Evolutionary conservation across 2,329 filamentous ascomycete genomes (phyloP).

Genomic region (Pseudogymnoascus sp.): DNA sequence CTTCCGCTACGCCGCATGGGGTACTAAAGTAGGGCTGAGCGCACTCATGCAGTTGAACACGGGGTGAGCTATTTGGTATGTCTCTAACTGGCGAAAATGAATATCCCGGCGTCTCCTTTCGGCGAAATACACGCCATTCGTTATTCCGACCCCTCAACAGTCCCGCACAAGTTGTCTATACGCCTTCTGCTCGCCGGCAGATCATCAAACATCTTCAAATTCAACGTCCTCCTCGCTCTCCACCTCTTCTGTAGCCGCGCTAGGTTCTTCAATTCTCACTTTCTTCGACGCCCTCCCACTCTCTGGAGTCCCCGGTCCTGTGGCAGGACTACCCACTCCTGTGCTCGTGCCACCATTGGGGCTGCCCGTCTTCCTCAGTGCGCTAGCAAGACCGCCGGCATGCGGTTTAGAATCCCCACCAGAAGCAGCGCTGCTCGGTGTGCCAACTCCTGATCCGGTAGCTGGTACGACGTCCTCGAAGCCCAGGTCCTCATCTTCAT

Average conservation of each 20-base stretch:
- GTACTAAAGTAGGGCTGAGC: neutral
- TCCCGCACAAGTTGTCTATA: neutral
- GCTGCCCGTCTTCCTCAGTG: constrained; percentile 21
- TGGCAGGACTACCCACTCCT: constrained; percentile 27
- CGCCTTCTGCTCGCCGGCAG: neutral
- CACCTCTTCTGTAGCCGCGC: constrained; percentile 31
- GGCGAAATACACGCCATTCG: neutral
- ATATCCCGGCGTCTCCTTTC: neutral
- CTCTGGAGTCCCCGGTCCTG: constrained; percentile 29
- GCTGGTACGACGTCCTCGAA: constrained; percentile 39
- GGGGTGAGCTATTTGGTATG: neutral
- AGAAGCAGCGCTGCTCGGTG: constrained; percentile 21
- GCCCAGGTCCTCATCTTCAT: constrained; percentile 35
- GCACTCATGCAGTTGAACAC: neutral
- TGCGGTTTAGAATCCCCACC: neutral
- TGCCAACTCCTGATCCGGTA: constrained; percentile 18
- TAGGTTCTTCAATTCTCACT: constrained; percentile 45
- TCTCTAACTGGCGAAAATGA: neutral
- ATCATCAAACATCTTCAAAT: constrained; percentile 46
- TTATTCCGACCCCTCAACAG: neutral
- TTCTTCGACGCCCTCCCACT: constrained; percentile 49
- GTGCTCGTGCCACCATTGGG: constrained; percentile 27
- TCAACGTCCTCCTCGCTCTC: constrained; percentile 48
- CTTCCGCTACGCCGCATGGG: neutral
- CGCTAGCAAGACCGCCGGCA: constrained; percentile 18